Conservation (phyloP, 768 basidiomycete species). For the Tulasnella sp. region DNA sequence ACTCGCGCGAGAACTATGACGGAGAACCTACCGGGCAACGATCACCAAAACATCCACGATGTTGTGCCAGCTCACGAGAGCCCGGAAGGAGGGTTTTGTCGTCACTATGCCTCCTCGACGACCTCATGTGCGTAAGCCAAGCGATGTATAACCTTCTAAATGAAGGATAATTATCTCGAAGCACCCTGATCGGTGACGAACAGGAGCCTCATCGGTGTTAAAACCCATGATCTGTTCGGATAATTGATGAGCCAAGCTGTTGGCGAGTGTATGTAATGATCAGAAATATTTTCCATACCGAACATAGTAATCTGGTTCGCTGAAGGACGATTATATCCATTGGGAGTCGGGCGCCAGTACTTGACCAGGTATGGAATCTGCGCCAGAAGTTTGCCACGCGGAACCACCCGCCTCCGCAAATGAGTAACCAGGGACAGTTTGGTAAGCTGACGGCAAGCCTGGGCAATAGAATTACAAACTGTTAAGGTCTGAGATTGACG, state of each 20-base stretch:
- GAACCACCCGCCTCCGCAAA: not conserved
- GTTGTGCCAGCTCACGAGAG: not conserved
- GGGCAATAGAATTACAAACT: not conserved
- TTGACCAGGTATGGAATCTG: not conserved
- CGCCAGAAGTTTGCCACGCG: not conserved
- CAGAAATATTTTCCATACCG: not conserved
- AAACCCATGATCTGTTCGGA: constrained; percentile 2
- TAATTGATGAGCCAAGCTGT: not conserved
- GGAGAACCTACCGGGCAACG: not conserved
- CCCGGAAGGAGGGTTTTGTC: not conserved
- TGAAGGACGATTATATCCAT: not conserved
- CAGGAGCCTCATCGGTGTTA: not conserved
- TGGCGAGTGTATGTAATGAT: not conserved
- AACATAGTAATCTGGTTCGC: not conserved
- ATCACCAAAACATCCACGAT: not conserved
- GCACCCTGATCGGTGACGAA: not conserved
- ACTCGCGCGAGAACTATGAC: not conserved
- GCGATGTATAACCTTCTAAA: not conserved
- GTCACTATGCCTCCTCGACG: not conserved
- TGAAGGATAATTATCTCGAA: not conserved
- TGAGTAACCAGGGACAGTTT: not conserved
- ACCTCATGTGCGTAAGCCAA: not conserved
- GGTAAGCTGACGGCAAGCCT: not conserved
- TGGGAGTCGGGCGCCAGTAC: not conserved
- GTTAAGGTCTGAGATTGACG: constrained; percentile 7